Evolutionary conservation across 1,284 basidiomycete genomes (phyloP).

Genomic region (Cryptococcus neoformans): DNA sequence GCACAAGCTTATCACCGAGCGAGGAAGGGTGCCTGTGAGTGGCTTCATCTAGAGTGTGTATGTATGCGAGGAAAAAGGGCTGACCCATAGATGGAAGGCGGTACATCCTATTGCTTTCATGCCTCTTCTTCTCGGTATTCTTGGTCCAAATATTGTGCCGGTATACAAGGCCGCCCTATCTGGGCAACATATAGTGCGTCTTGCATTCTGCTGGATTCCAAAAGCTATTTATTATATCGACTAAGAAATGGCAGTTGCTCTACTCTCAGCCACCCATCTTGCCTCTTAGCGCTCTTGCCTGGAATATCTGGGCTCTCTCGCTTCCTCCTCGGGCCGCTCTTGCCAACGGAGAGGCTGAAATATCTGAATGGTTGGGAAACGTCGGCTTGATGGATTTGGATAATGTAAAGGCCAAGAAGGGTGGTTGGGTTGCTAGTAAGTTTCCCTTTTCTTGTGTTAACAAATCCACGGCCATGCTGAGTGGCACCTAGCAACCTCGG

Average conservation of each 20-base stretch:
- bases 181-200: slow-evolving; percentile 38
- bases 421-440: slow-evolving; percentile 45
- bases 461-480: background rate
- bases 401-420: slow-evolving; percentile 23
- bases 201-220: background rate
- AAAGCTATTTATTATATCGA: background rate
- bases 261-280: slow-evolving; percentile 40
- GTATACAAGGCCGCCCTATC: slow-evolving; percentile 40
- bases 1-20: background rate
- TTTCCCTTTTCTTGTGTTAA: background rate
- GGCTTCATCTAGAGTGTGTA: no score
- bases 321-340: slow-evolving; percentile 23
- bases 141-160: slow-evolving; percentile 37
- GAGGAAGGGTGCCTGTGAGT: slow-evolving; percentile 8
- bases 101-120: slow-evolving; percentile 36
- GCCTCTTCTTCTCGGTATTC: slow-evolving; percentile 29
- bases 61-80: background rate
- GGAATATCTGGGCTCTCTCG: slow-evolving; percentile 40
- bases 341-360: slow-evolving; percentile 8
- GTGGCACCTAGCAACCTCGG: slow-evolving; percentile 33
- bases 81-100: slow-evolving; percentile 13
- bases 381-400: slow-evolving; percentile 42
- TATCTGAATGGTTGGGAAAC: slow-evolving; percentile 34
- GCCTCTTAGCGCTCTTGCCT: slow-evolving; percentile 38
- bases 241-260: slow-evolving; percentile 28